Conservation (phyloP, 148 eudicot genomes). For the Cornus controversa region DNA sequence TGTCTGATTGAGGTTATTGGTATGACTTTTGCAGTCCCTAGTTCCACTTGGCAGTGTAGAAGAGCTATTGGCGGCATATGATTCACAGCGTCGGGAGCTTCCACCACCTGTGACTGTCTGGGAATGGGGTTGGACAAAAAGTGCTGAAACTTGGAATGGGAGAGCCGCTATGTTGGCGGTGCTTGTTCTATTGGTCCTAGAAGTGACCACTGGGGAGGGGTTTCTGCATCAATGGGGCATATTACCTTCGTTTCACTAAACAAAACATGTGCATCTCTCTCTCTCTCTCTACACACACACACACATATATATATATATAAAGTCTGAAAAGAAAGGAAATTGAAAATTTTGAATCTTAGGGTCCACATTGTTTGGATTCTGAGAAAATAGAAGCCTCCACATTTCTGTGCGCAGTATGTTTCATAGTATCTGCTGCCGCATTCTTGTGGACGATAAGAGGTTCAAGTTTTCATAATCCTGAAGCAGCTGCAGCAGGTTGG, state of each 20-base stretch:
- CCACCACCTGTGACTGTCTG: slow-evolving; percentile 86
- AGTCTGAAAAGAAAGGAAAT: background rate
- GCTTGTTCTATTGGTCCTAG: slow-evolving; percentile 68
- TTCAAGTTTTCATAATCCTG: background rate
- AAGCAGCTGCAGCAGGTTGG: background rate
- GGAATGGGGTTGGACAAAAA: slow-evolving; percentile 99
- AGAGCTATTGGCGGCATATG: slow-evolving; percentile 88
- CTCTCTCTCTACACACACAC: background rate
- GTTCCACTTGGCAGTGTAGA: slow-evolving; percentile 99
- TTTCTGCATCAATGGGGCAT: slow-evolving; percentile 95
- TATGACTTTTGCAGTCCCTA: slow-evolving; percentile 60
- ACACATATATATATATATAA: background rate
- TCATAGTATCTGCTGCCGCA: background rate
- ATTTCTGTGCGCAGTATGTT: background rate
- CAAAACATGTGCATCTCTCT: background rate
- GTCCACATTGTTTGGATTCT: background rate
- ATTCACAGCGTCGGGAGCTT: slow-evolving; percentile 85
- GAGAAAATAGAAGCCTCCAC: background rate
- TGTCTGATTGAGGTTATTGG: slow-evolving; percentile 1
- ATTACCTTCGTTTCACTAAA: slow-evolving; percentile 51
- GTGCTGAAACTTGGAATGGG: slow-evolving; percentile 99
- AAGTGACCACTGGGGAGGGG: slow-evolving; percentile 88
- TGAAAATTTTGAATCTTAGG: slow-evolving; percentile 3
- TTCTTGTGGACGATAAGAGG: background rate
- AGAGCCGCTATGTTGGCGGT: slow-evolving; percentile 97